Conservation (phyloP, 2,329 filamentous ascomycete species). For the Verticillium longisporum region DNA sequence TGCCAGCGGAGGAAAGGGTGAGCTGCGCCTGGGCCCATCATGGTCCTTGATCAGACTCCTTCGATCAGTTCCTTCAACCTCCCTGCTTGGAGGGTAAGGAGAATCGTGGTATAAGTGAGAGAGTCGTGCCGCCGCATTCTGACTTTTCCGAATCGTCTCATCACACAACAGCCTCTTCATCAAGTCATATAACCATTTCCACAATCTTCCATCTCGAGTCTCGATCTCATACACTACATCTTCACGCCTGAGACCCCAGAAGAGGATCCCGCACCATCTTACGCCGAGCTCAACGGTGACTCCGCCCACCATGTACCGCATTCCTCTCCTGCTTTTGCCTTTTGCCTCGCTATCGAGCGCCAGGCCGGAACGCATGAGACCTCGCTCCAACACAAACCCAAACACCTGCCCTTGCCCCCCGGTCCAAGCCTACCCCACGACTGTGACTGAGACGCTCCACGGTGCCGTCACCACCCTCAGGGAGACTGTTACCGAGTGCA, state of each 20-base stretch:
- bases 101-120: background rate
- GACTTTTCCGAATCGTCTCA: background rate
- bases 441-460: background rate
- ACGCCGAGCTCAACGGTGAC: background rate
- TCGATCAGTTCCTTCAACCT: background rate
- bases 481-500: slow-evolving; percentile 19
- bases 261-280: background rate
- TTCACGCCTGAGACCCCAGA: background rate
- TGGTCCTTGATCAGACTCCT: background rate
- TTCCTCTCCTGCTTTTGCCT: background rate
- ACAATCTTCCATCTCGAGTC: background rate
- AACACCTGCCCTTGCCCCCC: slow-evolving; percentile 9
- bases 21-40: background rate
- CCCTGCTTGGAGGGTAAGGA: background rate
- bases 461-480: slow-evolving; percentile 9
- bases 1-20: background rate
- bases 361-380: slow-evolving; percentile 6
- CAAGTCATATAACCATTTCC: background rate
- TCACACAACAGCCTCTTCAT: background rate
- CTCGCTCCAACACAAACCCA: slow-evolving; percentile 4
- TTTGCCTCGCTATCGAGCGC: slow-evolving; percentile 1
- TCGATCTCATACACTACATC: background rate
- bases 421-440: slow-evolving; percentile 7
- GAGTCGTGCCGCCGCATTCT: background rate
- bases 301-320: background rate